Evolutionary conservation across 495 filamentous ascomycete species (phyloP), one percentile per base, ranked within the genome.

Genomic region (Penicillium coffeae): DNA sequence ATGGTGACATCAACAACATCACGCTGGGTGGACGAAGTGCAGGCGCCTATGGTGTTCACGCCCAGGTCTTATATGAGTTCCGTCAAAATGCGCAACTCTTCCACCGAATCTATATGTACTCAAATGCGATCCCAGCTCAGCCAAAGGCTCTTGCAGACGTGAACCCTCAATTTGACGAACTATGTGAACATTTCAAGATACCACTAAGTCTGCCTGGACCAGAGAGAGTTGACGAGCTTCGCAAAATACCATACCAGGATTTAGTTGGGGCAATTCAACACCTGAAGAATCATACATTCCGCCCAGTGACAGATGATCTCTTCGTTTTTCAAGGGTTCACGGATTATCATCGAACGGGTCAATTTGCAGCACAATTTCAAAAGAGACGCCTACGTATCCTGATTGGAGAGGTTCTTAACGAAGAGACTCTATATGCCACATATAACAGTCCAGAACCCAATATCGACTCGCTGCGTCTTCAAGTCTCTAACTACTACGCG

Each of bases 1-100:
- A 79, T 0, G 82, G 83, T 3, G 77, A 86, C 52, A 65, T 73
- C 3, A 66, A 73, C 27, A 79, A 81, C 48, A 72, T 86, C 8
- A 82, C 79, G 3, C 55, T 85, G 13, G 74, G 79, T 62, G 83
- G 83, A 7, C 54, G 74, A 14, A 82, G 78, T 58, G 82, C 82
- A 22, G 83, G 83, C 18, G 74, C 79, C 8, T 80, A 83, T 51
- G 76, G 74, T 33, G 75, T 75, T 25, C 64, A 76, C 48, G 65
- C 73, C 14, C 75, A 77, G 55, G 55, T 71, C 0, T 59, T 71
- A 3, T 70, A 74, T 47, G 75, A 79, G 21, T 63, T 77, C 27
- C 66, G 60, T 40, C 40, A 54, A 5, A 48, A 59, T 15, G 47
- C 58, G 34, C 41, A 66, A 14, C 51, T 66, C 19, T 71, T 76